These are phyloP conservation scores for Suillus weaverae DNA, from an alignment of 768 basidiomycete genomes.

Conservation along the genomic window DNA sequence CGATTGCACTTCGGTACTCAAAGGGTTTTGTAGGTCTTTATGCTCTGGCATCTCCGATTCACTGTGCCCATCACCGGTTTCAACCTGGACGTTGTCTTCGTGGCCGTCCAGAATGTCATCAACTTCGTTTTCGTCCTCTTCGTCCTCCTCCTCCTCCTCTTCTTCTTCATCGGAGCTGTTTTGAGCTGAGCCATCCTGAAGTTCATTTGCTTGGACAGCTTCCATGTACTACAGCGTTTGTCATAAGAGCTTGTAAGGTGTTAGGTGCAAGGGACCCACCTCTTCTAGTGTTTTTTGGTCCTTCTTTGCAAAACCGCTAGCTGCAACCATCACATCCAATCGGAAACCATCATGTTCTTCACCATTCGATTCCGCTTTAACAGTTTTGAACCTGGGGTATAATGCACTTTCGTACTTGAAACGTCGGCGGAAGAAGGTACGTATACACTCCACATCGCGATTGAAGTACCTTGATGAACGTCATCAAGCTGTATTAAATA, in stretches of 20 bases:
- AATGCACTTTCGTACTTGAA: slow-evolving; percentile 91
- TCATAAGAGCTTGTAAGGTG: slow-evolving; percentile 18
- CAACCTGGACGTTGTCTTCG: slow-evolving; percentile 17
- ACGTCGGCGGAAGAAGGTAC: slow-evolving; percentile 85
- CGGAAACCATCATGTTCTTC: slow-evolving; percentile 60
- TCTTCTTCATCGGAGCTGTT: slow-evolving; percentile 34
- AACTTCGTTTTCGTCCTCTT: slow-evolving; percentile 33
- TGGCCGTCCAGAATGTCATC: slow-evolving; percentile 24
- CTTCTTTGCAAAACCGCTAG: slow-evolving; percentile 88
- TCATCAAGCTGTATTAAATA: slow-evolving; percentile 15
- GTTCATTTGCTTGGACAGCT: slow-evolving; percentile 41
- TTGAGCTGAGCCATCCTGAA: slow-evolving; percentile 28
- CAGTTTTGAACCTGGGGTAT: slow-evolving; percentile 78
- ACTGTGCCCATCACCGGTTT: slow-evolving; percentile 24
- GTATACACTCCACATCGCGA: slow-evolving; percentile 95
- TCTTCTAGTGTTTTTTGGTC: slow-evolving; percentile 83
- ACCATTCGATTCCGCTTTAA: slow-evolving; percentile 27
- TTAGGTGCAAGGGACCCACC: slow-evolving; percentile 46
- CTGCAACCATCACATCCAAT: slow-evolving; percentile 89
- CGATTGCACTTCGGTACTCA: slow-evolving; percentile 11
- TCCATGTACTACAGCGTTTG: slow-evolving; percentile 63
- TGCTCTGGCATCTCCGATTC: background rate
- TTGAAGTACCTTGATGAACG: slow-evolving; percentile 86
- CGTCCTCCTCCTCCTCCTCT: slow-evolving; percentile 39
- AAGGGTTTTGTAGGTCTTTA: background rate